Conservation (phyloP, 352 stramenopile species). For the Elongisporangium prolatum region DNA sequence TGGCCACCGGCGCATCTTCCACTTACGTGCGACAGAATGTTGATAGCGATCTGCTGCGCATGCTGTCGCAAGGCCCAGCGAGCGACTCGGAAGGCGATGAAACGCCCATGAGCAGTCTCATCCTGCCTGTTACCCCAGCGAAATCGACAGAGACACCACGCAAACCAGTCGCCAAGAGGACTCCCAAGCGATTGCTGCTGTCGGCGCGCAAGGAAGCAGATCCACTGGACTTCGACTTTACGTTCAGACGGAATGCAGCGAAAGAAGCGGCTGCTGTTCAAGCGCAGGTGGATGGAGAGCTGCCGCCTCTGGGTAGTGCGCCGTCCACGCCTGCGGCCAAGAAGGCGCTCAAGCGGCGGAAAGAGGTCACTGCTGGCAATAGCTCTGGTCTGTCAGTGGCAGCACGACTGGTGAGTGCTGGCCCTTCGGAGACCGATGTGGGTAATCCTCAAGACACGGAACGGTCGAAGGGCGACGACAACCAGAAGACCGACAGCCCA, state of each 20-base stretch:
- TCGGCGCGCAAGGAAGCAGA: constrained; percentile 18
- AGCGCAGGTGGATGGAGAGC: constrained; percentile 18
- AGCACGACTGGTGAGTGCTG: constrained; percentile 2
- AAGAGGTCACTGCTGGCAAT: constrained; percentile 8
- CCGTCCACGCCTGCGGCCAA: constrained; percentile 13
- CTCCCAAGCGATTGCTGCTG: constrained; percentile 14
- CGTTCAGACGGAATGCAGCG: constrained; percentile 26
- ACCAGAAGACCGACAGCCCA: background rate
- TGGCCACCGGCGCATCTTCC: background rate
- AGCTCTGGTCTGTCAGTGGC: background rate
- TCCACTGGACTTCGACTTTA: constrained; percentile 50
- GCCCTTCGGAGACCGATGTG: background rate
- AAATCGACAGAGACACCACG: constrained; percentile 20
- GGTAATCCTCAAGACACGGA: background rate
- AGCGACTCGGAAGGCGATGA: constrained; percentile 60
- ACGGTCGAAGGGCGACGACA: background rate
- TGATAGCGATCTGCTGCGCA: constrained; percentile 27
- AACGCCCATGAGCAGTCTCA: constrained; percentile 43
- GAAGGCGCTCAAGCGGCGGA: constrained; percentile 34
- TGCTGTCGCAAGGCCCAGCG: constrained; percentile 47
- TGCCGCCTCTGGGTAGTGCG: background rate
- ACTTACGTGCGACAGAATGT: background rate
- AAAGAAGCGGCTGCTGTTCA: constrained; percentile 16
- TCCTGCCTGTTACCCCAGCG: constrained; percentile 30
- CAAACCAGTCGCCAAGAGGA: constrained; percentile 13